Evolutionary conservation across 2,329 filamentous ascomycete genomes (phyloP), one percentile per base, ranked within the genome.

Genomic region (Chrysosporium queenslandicum): DNA sequence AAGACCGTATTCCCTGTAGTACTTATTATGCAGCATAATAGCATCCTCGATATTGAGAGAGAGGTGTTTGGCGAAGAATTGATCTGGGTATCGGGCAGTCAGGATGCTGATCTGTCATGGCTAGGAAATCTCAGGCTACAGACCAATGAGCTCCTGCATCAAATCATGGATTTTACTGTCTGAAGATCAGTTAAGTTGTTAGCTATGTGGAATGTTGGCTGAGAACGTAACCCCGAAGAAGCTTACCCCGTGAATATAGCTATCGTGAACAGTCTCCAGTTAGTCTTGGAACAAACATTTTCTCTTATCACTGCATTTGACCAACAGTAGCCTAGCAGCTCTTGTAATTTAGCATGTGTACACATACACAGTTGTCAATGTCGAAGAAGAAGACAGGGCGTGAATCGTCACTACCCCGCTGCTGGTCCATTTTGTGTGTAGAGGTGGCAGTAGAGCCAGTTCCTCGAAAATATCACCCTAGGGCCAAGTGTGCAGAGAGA

Each of bases 1-100:
- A n/a, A 98, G 80, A 27, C 94, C 92, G 66, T 98, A 98, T 67
- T 87, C 89, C 63, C 83, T 85, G 74, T 97, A 98, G 74, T 98
- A 98, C 61, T 90, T 86, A 67, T 82, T 77, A 69, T 97, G 92
- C 23, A 98, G 80, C 61, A 83, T 79, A 55, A 81, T 81, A n/a
- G 92, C 92, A 54, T 97, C 91, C 51, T 87, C 77, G 60, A 77
- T 75, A 1, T 80, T 77, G 2, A 97, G 74, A 20, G 82, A 79
- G 3, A 97, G 79, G 66, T 96, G 88, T 50, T 70, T 73, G 58
- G 77, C 68, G 61, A 83, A 82, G 66, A 81, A 83, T 53, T 74
- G 65, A 64, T 83, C 77, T 78, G 55, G 7, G 43, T 20, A 20
- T 5, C 4, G 2, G 41, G 23, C 8, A 14, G 7, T 40, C 32